These are phyloP conservation scores for Backusella liffmaniae DNA, from an alignment of 192 early-diverging fungal genomes.

Conservation along the genomic window DNA sequence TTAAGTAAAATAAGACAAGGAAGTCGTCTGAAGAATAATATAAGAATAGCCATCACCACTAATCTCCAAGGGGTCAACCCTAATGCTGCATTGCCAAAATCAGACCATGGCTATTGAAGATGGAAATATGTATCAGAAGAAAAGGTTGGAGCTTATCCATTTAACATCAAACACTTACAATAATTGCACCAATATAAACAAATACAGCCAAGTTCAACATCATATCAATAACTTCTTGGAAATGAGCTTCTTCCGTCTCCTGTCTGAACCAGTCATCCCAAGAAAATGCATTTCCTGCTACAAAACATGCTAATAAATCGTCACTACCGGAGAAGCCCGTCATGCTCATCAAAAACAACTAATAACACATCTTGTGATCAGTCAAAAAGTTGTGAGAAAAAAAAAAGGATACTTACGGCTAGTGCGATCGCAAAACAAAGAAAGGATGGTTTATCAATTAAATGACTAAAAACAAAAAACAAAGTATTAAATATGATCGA, in stretches of 20 bases:
- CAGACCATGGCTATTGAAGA: slow-evolving; percentile 53
- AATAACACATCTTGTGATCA: background rate
- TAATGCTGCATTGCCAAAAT: slow-evolving; percentile 55
- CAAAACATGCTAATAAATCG: slow-evolving; percentile 76
- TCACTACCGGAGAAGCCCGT: slow-evolving; percentile 70
- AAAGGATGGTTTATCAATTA: slow-evolving; percentile 88
- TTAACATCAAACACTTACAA: slow-evolving; percentile 32
- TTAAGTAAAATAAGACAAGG: slow-evolving; percentile 66
- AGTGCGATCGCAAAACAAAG: slow-evolving; percentile 83
- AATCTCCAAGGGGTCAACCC: slow-evolving; percentile 67
- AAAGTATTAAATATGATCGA: background rate
- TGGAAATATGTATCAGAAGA: background rate
- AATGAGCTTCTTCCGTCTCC: slow-evolving; percentile 75
- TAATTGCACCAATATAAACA: slow-evolving; percentile 82
- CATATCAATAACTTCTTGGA: slow-evolving; percentile 89
- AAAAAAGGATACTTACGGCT: slow-evolving; percentile 42
- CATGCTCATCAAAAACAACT: slow-evolving; percentile 62
- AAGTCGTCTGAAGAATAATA: slow-evolving; percentile 73
- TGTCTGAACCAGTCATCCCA: slow-evolving; percentile 94
- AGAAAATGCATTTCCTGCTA: slow-evolving; percentile 75
- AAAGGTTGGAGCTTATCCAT: background rate
- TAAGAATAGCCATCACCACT: slow-evolving; percentile 53
- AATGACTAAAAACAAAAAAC: slow-evolving; percentile 43
- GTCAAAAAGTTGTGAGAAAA: background rate
- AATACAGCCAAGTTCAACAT: slow-evolving; percentile 87